These are phyloP conservation scores for Suillus placidus DNA, from an alignment of 768 basidiomycete genomes.

Conservation along the genomic window DNA sequence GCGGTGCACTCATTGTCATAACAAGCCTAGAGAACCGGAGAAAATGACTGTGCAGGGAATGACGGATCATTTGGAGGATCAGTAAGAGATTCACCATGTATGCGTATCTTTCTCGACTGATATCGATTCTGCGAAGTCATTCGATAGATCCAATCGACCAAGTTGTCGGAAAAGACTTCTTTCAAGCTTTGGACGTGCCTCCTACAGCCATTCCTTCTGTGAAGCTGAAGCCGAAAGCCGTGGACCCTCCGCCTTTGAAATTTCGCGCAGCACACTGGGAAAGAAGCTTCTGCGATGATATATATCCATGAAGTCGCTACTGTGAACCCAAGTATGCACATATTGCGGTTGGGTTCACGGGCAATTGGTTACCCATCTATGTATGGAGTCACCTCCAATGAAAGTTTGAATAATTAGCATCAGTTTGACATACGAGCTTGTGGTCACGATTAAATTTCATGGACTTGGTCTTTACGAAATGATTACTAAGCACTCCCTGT, in stretches of 20 bases:
- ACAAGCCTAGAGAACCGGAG: background rate
- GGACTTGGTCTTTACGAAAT: background rate
- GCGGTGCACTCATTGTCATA: background rate
- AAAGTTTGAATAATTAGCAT: background rate
- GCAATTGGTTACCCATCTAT: background rate
- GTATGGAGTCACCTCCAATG: background rate
- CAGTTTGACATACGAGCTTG: background rate
- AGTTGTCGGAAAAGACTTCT: background rate
- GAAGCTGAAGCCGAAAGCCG: conserved; percentile 1
- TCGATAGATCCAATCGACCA: background rate
- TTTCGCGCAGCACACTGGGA: too few species aligned
- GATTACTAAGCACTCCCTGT: conserved; percentile 3
- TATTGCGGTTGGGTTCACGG: background rate
- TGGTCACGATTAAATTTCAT: background rate
- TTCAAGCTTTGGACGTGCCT: conserved; percentile 1
- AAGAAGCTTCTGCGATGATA: background rate
- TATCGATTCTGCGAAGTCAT: background rate
- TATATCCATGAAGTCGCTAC: background rate
- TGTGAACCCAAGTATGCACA: background rate
- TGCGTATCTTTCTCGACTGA: background rate
- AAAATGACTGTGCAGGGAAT: conserved; percentile 2
- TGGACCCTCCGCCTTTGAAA: background rate
- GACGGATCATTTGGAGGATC: background rate
- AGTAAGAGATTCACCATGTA: background rate
- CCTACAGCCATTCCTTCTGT: background rate